Evolutionary conservation across 1,284 basidiomycete species (phyloP).

Genomic region (Phellopilus nigrolimitatus): DNA sequence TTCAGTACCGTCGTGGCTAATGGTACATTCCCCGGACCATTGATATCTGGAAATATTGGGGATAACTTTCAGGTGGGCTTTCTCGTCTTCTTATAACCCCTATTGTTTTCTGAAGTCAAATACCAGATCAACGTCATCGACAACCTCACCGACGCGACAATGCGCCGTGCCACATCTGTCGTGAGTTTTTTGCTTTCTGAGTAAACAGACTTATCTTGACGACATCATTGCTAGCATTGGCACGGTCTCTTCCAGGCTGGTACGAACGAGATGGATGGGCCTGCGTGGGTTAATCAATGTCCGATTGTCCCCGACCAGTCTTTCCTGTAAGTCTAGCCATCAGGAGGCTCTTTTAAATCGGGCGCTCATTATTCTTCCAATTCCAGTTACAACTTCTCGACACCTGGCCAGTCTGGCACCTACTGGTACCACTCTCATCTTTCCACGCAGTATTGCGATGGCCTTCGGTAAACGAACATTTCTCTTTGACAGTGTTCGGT

Average conservation of each 20-base stretch:
- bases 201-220: background rate
- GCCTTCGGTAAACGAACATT: constrained; percentile 26
- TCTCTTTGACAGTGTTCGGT: constrained; percentile 30
- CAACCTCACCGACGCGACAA: constrained; percentile 19
- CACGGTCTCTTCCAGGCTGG: constrained; percentile 27
- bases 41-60: constrained; percentile 30
- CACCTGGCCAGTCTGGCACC: constrained; percentile 31
- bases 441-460: constrained; percentile 32
- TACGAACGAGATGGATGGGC: constrained; percentile 34
- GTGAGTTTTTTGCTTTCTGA: constrained; percentile 17
- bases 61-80: constrained; percentile 25
- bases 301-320: constrained; percentile 27
- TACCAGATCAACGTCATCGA: constrained; percentile 5
- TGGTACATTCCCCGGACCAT: constrained; percentile 27
- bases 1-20: constrained; percentile 25
- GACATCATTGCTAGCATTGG: constrained; percentile 23
- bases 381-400: constrained; percentile 23
- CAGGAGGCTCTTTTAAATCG: background rate
- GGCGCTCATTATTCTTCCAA: constrained; percentile 4
- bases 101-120: background rate
- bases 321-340: constrained; percentile 18
- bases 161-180: constrained; percentile 25
- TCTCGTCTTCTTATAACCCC: background rate
- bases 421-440: constrained; percentile 26
- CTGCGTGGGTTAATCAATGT: constrained; percentile 36